Evolutionary conservation across 441 rosid genomes (phyloP).

Genomic region (Sinapis alba): DNA sequence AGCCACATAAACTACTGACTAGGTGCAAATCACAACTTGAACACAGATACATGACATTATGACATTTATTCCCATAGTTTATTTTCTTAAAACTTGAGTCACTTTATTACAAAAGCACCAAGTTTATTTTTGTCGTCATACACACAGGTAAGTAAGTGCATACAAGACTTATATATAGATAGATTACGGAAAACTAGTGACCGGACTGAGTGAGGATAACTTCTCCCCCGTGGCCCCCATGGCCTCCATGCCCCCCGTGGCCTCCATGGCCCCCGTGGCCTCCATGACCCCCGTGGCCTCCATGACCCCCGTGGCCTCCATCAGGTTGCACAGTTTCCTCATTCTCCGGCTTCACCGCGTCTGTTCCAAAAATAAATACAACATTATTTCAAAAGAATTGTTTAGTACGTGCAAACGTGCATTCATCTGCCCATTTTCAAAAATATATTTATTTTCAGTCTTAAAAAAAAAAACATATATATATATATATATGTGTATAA

Average conservation of each 20-base stretch:
- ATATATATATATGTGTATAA: no score
- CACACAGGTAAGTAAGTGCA: neutral
- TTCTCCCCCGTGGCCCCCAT: neutral
- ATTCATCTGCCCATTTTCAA: neutral
- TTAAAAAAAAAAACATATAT: no score
- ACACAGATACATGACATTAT: neutral
- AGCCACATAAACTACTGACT: neutral
- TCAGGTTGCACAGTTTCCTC: constrained; percentile 12
- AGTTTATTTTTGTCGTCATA: neutral
- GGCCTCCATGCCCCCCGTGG: neutral
- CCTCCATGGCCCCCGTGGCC: neutral
- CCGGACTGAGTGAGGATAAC: constrained; percentile 8
- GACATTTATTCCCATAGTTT: constrained; percentile 3
- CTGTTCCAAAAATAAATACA: neutral
- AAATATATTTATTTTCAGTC: neutral
- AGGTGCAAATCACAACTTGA: neutral
- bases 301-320: constrained; percentile 5
- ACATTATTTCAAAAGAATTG: neutral
- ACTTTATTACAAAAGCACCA: neutral
- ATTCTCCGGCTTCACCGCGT: neutral
- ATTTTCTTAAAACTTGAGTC: neutral
- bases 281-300: constrained; percentile 5
- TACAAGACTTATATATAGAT: neutral
- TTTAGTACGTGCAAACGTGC: neutral
- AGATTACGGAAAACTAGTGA: neutral